phyloP scores from a whole-genome alignment of 257 asterid species.

The Forsythia suspensa region DNA sequence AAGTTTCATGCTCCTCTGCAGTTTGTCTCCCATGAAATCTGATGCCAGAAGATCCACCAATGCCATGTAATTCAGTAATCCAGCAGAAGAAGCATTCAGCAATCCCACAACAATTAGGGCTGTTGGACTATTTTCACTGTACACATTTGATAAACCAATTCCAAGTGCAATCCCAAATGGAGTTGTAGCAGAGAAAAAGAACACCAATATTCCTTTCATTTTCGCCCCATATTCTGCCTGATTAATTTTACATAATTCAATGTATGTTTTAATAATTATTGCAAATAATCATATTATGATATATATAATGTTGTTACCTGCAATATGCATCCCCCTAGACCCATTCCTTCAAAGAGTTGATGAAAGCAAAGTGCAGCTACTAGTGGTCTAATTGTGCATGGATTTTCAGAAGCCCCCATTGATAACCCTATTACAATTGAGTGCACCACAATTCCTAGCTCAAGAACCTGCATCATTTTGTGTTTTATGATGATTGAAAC shows the following conservation, averaged over 20 bases:
- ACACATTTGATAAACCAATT: slow-evolving; percentile 38
- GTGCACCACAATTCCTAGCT: slow-evolving; percentile 25
- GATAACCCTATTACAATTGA: slow-evolving; percentile 26
- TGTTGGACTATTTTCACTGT: slow-evolving; percentile 42
- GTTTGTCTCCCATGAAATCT: slow-evolving; percentile 40
- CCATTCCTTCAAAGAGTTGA: slow-evolving; percentile 34
- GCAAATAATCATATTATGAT: no score
- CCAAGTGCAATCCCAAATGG: slow-evolving; percentile 45
- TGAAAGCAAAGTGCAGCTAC: slow-evolving; percentile 27
- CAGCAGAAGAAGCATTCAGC: slow-evolving; percentile 41
- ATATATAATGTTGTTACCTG: background rate
- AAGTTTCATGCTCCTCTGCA: slow-evolving; percentile 39
- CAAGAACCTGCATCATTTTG: slow-evolving; percentile 6
- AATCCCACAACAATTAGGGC: slow-evolving; percentile 44
- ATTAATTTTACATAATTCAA: no score
- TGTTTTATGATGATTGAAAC: background rate
- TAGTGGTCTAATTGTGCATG: slow-evolving; percentile 25
- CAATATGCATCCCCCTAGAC: slow-evolving; percentile 44
- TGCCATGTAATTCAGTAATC: slow-evolving; percentile 47
- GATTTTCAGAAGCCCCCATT: slow-evolving; percentile 27
- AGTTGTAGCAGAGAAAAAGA: slow-evolving; percentile 45
- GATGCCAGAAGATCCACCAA: slow-evolving; percentile 39
- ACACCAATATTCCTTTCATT: slow-evolving; percentile 32
- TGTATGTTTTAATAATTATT: no score
- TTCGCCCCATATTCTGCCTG: slow-evolving; percentile 37